Conservation (phyloP, 441 rosid genomes). For the Populus hybrid region DNA sequence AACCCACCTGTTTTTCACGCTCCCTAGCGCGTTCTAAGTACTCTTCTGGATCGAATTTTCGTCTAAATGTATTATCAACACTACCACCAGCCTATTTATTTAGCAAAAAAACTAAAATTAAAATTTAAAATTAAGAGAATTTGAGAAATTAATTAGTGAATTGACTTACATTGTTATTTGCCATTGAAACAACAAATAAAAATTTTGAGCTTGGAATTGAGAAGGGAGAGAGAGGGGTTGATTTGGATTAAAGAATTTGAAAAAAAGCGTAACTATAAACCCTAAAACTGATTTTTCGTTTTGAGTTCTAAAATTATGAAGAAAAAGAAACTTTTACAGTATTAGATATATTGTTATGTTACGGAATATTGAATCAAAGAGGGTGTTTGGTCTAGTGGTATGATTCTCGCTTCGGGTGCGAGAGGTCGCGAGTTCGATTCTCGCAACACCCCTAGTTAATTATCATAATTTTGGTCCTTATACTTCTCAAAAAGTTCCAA, state of each 20-base stretch:
- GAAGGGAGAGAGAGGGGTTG: not conserved
- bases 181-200: not conserved
- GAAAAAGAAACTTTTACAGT: too few species aligned
- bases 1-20: slow-evolving; percentile 72
- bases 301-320: too few species aligned
- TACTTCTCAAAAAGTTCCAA: not conserved
- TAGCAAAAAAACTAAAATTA: not conserved
- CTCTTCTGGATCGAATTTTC: slow-evolving; percentile 84
- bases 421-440: slow-evolving; percentile 43
- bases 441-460: slow-evolving; percentile 26
- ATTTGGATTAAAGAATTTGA: not conserved
- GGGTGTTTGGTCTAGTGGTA: slow-evolving; percentile 74
- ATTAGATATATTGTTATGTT: accelerated
- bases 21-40: slow-evolving; percentile 83
- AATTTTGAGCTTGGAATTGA: not conserved
- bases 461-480: too few species aligned
- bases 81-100: slow-evolving; percentile 57
- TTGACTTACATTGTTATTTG: not conserved
- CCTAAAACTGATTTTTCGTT: not conserved
- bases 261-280: not conserved
- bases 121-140: not conserved
- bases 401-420: slow-evolving; percentile 57
- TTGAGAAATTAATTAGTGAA: not conserved
- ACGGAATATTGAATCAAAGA: not conserved
- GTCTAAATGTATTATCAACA: slow-evolving; percentile 86